A percentile compares a stretch with the other conserved stretches of the same genome.
These are phyloP conservation scores for Fusarium staphyleae DNA, from an alignment of 2,329 filamentous ascomycete species.

Conservation along the genomic window DNA sequence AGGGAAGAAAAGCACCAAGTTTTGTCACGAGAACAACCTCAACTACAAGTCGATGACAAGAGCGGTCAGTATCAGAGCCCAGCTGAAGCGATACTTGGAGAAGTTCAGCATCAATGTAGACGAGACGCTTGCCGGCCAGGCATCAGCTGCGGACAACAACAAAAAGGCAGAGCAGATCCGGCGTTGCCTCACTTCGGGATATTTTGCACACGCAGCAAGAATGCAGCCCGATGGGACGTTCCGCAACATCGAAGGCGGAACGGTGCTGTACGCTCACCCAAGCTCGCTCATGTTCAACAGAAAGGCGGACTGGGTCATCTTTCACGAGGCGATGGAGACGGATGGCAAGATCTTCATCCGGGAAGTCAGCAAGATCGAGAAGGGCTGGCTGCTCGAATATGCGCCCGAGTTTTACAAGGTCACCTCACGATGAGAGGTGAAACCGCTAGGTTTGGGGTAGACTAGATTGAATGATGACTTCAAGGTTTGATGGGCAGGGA, in stretches of 20 bases:
- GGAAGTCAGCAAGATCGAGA: slow-evolving; percentile 93
- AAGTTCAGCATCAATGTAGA: slow-evolving; percentile 77
- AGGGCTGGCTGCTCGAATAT: slow-evolving; percentile 89
- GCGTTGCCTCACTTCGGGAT: slow-evolving; percentile 85
- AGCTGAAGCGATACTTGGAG: slow-evolving; percentile 87
- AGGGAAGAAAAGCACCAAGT: slow-evolving; percentile 82
- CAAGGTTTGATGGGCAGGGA: slow-evolving; percentile 26
- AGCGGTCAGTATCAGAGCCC: slow-evolving; percentile 84
- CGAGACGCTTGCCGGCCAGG: slow-evolving; percentile 61
- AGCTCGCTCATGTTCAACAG: slow-evolving; percentile 95
- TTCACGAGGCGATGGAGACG: slow-evolving; percentile 91
- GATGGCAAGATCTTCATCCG: slow-evolving; percentile 87
- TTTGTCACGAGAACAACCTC: slow-evolving; percentile 85
- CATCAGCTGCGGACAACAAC: slow-evolving; percentile 41
- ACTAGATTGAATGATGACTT: slow-evolving; percentile 31
- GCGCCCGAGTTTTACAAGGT: slow-evolving; percentile 82
- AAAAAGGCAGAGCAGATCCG: slow-evolving; percentile 74
- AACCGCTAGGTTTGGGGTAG: slow-evolving; percentile 28
- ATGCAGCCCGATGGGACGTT: slow-evolving; percentile 96
- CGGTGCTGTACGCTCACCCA: slow-evolving; percentile 84
- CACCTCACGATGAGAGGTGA: slow-evolving; percentile 40
- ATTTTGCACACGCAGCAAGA: slow-evolving; percentile 89
- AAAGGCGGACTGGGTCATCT: slow-evolving; percentile 96
- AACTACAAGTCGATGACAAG: slow-evolving; percentile 86
- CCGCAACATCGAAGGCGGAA: slow-evolving; percentile 80